A percentile compares a stretch with the other conserved stretches of the same genome.
Evolutionary conservation across 805 yeast genomes (phyloP).

Genomic region (Cyberlindnera saturnus): DNA sequence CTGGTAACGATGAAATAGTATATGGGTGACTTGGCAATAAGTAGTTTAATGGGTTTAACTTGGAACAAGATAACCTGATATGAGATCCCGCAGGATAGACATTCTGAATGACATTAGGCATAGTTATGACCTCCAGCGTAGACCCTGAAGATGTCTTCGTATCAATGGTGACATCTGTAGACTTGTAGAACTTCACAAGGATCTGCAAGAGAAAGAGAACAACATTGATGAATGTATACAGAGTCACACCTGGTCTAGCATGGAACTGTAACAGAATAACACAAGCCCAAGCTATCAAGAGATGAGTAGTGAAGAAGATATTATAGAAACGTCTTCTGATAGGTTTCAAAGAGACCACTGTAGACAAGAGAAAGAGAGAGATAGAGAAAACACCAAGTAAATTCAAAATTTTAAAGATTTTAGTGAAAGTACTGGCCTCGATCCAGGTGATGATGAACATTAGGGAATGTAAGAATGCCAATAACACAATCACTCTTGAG

Average conservation of each 20-base stretch:
- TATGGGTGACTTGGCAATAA: slow-evolving; percentile 63
- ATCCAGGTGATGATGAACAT: slow-evolving; percentile 49
- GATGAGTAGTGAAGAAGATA: slow-evolving; percentile 52
- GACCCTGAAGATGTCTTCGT: slow-evolving; percentile 15
- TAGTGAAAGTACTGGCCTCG: slow-evolving; percentile 27
- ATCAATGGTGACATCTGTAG: slow-evolving; percentile 11
- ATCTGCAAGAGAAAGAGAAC: slow-evolving; percentile 33
- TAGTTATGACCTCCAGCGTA: slow-evolving; percentile 21
- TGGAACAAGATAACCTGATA: slow-evolving; percentile 39
- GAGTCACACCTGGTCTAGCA: slow-evolving; percentile 63
- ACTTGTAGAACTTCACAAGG: slow-evolving; percentile 26
- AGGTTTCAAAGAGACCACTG: slow-evolving; percentile 40
- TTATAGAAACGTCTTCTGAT: slow-evolving; percentile 45
- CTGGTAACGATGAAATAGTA: slow-evolving; percentile 45
- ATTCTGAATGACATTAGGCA: slow-evolving; percentile 12
- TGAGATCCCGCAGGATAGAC: slow-evolving; percentile 51
- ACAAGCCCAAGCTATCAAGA: slow-evolving; percentile 40
- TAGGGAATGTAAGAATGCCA: slow-evolving; percentile 44
- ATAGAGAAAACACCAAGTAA: slow-evolving; percentile 47
- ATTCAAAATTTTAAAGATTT: slow-evolving; percentile 36
- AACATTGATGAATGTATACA: slow-evolving; percentile 26
- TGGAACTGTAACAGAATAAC: slow-evolving; percentile 46
- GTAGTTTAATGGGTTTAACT: slow-evolving; percentile 35
- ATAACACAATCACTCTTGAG: slow-evolving; percentile 46
- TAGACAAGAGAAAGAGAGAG: slow-evolving; percentile 29